Base-by-base conservation (phyloP, 441 rosid genomes). In the Kokia cookei region DNA sequence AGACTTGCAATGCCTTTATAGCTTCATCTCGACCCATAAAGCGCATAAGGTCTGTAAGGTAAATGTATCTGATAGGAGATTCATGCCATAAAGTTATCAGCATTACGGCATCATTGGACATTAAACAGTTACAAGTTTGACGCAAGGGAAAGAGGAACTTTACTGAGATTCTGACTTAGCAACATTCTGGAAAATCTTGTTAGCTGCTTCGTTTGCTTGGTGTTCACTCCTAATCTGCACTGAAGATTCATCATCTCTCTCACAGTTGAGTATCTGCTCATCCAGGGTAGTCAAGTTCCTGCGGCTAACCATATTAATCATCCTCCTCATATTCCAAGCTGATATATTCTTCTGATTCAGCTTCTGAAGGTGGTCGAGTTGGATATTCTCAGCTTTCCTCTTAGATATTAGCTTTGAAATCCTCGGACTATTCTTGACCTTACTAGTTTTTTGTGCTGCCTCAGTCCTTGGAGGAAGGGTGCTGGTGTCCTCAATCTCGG, bases 171-270 rank as follows among this genome's bases (percentile, higher is more conserved):
- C 86, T 26, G 89, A 82, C 83, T 82, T 85, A 69, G 90, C 91
- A 62, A 86, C 93, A 54, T 90, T 90, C 35, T 77, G 76, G 60
- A 83, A 88, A 58, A 91, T 89, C 85, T 82, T 87, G 77, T 83
- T 86, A 27, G 93, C 92, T 35, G 94, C 94, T 70, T 87, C 90
- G 19, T 83, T 82, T 53, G 94, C 94, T 68, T 90, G 90, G 67
- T 60, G 79, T 73, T 89, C 93, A 70, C 84, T 90, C 71, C 83
- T 77, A 57, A 91, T 91, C 76, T 74, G 75, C 73, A 78, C 75
- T 43, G 69, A 69, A 64, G 83, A 79, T 73, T 87, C 91, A 54
- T 87, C 86, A 77, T 81, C 90, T 42, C 19, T 78, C 55, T 86
- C 84, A 17, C 89, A 75, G 74, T 78, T 76, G 42, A 58, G 81